phyloP scores from a whole-genome alignment of 805 yeast species.

The Candida endomychidarum region DNA sequence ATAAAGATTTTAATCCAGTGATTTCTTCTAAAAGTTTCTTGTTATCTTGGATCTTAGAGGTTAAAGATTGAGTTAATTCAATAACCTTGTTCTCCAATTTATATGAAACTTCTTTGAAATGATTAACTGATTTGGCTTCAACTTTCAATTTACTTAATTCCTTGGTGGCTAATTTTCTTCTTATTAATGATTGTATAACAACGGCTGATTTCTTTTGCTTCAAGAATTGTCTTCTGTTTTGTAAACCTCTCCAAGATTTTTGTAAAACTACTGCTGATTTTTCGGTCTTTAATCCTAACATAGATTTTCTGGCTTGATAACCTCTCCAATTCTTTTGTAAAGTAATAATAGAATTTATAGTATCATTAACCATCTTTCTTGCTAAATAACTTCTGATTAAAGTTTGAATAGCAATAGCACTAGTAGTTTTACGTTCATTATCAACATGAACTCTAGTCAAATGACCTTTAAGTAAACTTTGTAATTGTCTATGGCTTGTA shows the following conservation, averaged over 20 bases:
- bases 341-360: constrained; percentile 37
- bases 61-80: constrained; percentile 82
- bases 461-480: constrained; percentile 64
- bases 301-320: constrained; percentile 50
- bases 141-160: constrained; percentile 64
- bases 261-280: constrained; percentile 74
- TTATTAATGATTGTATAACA: constrained; percentile 70
- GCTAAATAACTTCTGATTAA: constrained; percentile 53
- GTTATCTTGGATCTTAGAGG: constrained; percentile 79
- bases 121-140: constrained; percentile 93
- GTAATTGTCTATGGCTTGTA: constrained; percentile 54
- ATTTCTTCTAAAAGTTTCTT: constrained; percentile 67
- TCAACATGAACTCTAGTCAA: constrained; percentile 55
- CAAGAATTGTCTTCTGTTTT: constrained; percentile 55
- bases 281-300: constrained; percentile 50
- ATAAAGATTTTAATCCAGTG: constrained; percentile 39
- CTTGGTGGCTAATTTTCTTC: constrained; percentile 71
- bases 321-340: constrained; percentile 54
- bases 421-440: constrained; percentile 53
- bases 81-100: constrained; percentile 96
- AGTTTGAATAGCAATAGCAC: constrained; percentile 75
- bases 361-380: constrained; percentile 37
- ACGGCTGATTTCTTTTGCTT: constrained; percentile 56
- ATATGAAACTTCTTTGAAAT: constrained; percentile 87
- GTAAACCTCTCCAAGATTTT: constrained; percentile 65